Base-by-base conservation (phyloP, 257 asterid genomes). In the Parsonsia alboflavescens region DNA sequence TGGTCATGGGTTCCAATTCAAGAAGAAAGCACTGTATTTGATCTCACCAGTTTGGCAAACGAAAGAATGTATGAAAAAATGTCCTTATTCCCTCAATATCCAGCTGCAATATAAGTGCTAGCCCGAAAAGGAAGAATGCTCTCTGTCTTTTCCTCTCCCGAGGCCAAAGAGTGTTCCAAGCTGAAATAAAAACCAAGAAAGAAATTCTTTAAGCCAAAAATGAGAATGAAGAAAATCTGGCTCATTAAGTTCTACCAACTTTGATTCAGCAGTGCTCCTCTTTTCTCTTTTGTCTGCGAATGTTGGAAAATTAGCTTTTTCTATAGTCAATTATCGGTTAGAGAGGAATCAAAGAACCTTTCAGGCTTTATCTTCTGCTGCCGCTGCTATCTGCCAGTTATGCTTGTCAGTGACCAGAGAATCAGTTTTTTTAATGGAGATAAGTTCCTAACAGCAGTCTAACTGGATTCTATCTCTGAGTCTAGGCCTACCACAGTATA, bases 81-180 rank as follows among this genome's bases (percentile, higher is more conserved):
- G 96, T 83, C 61, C 99, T 80, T 79, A 90, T 90, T 76, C 96
- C 97, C 75, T 90, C 96, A 21, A 80, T 87, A 79, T 95, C 99
- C 73, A 92, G 87, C 76, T 95, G 91, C 86, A 90, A 26, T 81
- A 95, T 95, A 57, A 95, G 98, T 9, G 99, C 99, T 65, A 95
- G 75, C 4, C 99, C 99, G n/a, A 95, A 95, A 12, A 95, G 94
- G 84, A 95, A 95, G 78, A 95, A 92, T 0, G 99, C 91, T 64
- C 98, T 85, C 74, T 95, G 99, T 68, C 99, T 83, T 81, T 95
- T 95, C 85, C 97, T 85, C 85, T 95, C 98, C 76, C 78, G 91
- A 0, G 99, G 97, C 99, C 99, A 95, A 46, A 95, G 98, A 10
- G 98, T 85, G 46, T 92, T 88, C 99, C 99, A 95, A 50, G 99